Evolutionary conservation across 768 basidiomycete genomes (phyloP).

Genomic region (Podaxis sp.): DNA sequence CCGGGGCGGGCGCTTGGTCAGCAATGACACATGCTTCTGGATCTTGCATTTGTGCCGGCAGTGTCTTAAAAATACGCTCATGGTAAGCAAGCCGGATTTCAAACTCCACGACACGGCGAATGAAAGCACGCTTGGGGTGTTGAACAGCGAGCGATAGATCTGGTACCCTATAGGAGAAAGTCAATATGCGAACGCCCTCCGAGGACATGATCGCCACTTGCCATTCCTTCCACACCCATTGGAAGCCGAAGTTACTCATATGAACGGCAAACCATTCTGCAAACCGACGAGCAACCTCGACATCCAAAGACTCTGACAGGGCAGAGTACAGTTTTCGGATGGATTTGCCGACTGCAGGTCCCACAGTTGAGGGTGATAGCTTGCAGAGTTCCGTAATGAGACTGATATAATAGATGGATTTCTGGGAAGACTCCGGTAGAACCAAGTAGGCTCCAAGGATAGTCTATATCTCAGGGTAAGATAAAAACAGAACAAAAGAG

Average conservation of each 20-base stretch:
- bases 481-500: neutral
- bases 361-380: conserved; percentile 87
- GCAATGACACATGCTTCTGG: conserved; percentile 64
- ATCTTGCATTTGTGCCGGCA: conserved; percentile 79
- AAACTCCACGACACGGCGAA: conserved; percentile 82
- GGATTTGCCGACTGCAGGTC: conserved; percentile 94
- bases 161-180: conserved; percentile 60
- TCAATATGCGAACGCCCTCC: neutral
- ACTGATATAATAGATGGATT: conserved; percentile 82
- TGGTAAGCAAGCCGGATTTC: conserved; percentile 92
- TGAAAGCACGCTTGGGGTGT: conserved; percentile 88
- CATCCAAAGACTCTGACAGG: conserved; percentile 85
- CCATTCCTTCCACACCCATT: conserved; percentile 99
- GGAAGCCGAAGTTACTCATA: conserved; percentile 97
- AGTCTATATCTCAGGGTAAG: conserved; percentile 40
- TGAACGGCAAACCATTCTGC: conserved; percentile 96
- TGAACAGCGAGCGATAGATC: conserved; percentile 72
- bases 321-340: conserved; percentile 82
- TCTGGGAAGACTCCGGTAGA: conserved; percentile 75
- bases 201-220: conserved; percentile 33
- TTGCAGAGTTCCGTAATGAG: conserved; percentile 95
- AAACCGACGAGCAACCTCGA: conserved; percentile 78
- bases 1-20: conserved; percentile 72
- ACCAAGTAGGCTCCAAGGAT: conserved; percentile 73
- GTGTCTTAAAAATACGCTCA: conserved; percentile 86